A percentile compares a stretch with the other conserved stretches of the same genome.
Conservation (phyloP, 2,329 filamentous ascomycete genomes). For the Paracamarosporium sp. region DNA sequence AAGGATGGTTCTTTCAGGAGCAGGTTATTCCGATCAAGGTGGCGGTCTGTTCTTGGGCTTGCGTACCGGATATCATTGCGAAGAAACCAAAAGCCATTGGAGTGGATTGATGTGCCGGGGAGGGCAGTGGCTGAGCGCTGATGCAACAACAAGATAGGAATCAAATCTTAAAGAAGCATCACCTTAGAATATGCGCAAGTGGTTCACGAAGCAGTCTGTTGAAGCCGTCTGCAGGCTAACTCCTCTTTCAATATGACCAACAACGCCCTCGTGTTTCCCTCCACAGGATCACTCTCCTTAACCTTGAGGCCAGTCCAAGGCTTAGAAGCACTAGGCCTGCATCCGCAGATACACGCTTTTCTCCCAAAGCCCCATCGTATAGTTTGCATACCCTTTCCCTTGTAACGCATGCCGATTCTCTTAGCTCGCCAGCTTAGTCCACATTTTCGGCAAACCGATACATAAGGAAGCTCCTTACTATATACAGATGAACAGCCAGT, state of each 20-base stretch:
- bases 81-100: constrained; percentile 17
- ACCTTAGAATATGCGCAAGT: not conserved
- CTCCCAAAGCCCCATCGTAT: not conserved
- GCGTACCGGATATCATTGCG: constrained; percentile 30
- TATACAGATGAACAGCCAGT: too few species aligned
- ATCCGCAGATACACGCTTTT: not conserved
- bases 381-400: not conserved
- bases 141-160: not conserved
- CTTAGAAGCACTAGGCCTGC: not conserved
- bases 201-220: not conserved
- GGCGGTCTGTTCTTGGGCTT: constrained; percentile 41
- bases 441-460: not conserved
- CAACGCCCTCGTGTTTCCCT: not conserved
- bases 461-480: not conserved
- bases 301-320: not conserved
- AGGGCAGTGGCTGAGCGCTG: not conserved
- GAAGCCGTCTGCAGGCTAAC: not conserved
- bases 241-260: not conserved
- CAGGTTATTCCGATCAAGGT: constrained; percentile 29
- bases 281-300: not conserved
- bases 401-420: not conserved
- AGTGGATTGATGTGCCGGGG: constrained; percentile 28
- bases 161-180: not conserved
- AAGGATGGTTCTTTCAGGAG: constrained; percentile 29
- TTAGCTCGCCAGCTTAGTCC: constrained; percentile 3